Evolutionary conservation across 176 grass and related monocot genomes (phyloP).

Genomic region (Aegilops tauschii): DNA sequence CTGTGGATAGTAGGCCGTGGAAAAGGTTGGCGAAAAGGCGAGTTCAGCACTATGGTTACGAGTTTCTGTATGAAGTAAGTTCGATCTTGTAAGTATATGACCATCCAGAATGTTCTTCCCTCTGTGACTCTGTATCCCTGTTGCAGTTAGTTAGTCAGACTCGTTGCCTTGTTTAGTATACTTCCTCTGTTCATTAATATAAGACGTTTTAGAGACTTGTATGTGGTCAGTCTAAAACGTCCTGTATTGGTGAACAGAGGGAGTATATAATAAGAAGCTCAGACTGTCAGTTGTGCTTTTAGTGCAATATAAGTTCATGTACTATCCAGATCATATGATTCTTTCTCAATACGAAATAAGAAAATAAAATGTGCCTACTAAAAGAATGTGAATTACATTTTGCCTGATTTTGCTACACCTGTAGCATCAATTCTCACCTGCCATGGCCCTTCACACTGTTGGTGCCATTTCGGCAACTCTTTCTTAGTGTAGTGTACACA

Average conservation of each 20-base stretch:
- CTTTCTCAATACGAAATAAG: background rate
- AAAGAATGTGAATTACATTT: background rate
- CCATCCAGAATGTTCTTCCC: background rate
- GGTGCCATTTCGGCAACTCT: background rate
- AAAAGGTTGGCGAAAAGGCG: slow-evolving; percentile 74
- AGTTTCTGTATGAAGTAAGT: slow-evolving; percentile 96
- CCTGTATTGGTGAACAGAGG: no score
- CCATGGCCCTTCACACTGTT: background rate
- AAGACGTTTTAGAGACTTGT: no score
- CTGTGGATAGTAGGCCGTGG: slow-evolving; percentile 70
- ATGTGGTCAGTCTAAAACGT: no score
- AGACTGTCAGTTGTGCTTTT: background rate
- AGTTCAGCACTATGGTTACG: slow-evolving; percentile 98
- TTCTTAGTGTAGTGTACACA: no score
- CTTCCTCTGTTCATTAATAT: no score
- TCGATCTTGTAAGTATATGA: slow-evolving; percentile 33
- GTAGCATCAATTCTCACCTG: background rate
- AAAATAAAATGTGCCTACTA: no score
- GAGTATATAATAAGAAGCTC: background rate
- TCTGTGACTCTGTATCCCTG: background rate
- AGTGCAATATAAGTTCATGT: background rate
- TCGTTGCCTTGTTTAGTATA: background rate
- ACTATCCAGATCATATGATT: background rate
- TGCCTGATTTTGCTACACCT: background rate
- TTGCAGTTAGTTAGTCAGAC: background rate